phyloP scores from a whole-genome alignment of 495 filamentous ascomycete species.

The Hyaloscypha hepaticicola region DNA sequence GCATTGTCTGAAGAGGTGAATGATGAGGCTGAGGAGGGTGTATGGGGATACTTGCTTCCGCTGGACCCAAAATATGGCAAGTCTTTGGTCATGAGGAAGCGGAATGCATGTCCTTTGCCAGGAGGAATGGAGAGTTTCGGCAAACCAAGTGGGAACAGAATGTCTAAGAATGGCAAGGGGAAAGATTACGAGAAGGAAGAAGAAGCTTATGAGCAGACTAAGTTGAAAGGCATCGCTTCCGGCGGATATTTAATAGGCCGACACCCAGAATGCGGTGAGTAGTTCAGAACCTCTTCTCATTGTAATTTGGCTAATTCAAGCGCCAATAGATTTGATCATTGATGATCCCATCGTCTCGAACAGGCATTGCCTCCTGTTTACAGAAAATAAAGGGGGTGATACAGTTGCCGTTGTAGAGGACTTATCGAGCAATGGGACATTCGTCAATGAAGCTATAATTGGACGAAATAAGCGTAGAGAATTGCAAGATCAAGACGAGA shows the following conservation, averaged over 20 bases:
- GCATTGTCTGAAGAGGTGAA: constrained; percentile 76
- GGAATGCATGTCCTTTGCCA: constrained; percentile 60
- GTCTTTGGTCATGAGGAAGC: constrained; percentile 68
- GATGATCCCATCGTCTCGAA: constrained; percentile 89
- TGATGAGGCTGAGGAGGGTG: constrained; percentile 77
- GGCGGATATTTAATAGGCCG: constrained; percentile 91
- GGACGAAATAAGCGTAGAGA: constrained; percentile 90
- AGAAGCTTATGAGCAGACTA: constrained; percentile 56
- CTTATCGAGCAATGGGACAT: constrained; percentile 94
- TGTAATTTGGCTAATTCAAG: constrained; percentile 26
- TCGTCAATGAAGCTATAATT: constrained; percentile 87
- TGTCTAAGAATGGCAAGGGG: constrained; percentile 40
- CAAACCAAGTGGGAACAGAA: constrained; percentile 28
- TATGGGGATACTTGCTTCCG: constrained; percentile 94
- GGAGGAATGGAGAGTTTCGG: constrained; percentile 34
- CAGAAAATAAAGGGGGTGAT: constrained; percentile 79
- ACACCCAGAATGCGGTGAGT: constrained; percentile 90
- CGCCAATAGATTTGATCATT: constrained; percentile 68
- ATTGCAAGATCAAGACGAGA: constrained; percentile 83
- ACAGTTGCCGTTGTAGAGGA: constrained; percentile 84
- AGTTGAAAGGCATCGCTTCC: constrained; percentile 51
- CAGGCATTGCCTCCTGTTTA: constrained; percentile 87
- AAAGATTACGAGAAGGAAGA: constrained; percentile 51
- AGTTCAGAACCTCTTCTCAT: constrained; percentile 4
- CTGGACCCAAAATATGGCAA: constrained; percentile 66